Percentiles rank a stretch among this genome's conserved stretches.
Conservation (phyloP, 805 yeast species). For the Metschnikowia aberdeeniae region DNA sequence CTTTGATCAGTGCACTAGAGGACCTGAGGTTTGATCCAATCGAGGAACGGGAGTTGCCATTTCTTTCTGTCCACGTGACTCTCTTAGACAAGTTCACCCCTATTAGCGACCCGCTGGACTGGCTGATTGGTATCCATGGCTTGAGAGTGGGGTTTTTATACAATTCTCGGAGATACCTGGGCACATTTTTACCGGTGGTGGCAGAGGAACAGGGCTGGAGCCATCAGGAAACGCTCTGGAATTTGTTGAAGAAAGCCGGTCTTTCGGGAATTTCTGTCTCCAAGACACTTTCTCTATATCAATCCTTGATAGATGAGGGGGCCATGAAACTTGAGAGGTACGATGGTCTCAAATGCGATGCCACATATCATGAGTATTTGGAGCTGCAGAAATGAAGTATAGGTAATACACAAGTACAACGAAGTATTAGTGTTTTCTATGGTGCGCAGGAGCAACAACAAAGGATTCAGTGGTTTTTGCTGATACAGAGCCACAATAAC, state of each 20-base stretch:
- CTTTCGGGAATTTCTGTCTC: slow-evolving; percentile 7
- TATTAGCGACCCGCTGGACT: slow-evolving; percentile 53
- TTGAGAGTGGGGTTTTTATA: slow-evolving; percentile 53
- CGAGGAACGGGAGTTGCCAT: slow-evolving; percentile 46
- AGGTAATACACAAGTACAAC: no score
- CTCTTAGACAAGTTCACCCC: slow-evolving; percentile 55
- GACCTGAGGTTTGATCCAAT: slow-evolving; percentile 80
- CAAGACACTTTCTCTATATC: slow-evolving; percentile 23
- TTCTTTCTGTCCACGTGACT: slow-evolving; percentile 59
- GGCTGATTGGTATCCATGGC: slow-evolving; percentile 85
- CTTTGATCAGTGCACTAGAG: slow-evolving; percentile 61
- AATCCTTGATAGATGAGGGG: slow-evolving; percentile 27
- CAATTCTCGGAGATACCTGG: slow-evolving; percentile 43
- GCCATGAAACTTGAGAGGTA: slow-evolving; percentile 33
- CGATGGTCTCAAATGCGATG: slow-evolving; percentile 30
- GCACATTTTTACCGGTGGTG: slow-evolving; percentile 89
- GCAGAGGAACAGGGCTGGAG: slow-evolving; percentile 86
- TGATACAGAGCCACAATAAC: no score
- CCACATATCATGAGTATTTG: slow-evolving; percentile 24
- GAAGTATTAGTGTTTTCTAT: no score
- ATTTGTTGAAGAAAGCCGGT: slow-evolving; percentile 75
- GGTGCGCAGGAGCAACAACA: no score
- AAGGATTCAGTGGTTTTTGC: no score
- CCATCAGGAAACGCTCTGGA: slow-evolving; percentile 61
- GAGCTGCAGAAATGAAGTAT: not conserved